phyloP scores from a whole-genome alignment of 441 rosid species.

The Erodium trifolium region DNA sequence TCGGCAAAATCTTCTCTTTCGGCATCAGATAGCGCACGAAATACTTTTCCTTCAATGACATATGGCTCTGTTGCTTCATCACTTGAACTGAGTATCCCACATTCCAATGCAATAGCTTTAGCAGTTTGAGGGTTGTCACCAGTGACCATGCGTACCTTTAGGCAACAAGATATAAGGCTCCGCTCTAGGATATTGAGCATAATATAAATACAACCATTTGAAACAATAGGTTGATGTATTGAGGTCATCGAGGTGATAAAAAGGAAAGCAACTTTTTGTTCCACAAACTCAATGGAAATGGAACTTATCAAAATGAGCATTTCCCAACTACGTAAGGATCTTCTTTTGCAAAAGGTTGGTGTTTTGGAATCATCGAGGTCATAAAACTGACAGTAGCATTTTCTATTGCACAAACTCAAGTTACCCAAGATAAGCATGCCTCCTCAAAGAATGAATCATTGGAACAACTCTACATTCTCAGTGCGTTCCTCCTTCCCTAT shows the following conservation, averaged over 20 bases:
- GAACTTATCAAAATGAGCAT: neutral
- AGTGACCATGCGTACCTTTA: conserved; percentile 93
- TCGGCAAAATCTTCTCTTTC: conserved; percentile 62
- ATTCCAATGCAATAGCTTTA: conserved; percentile 89
- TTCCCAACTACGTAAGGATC: neutral
- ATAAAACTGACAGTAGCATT: conserved; percentile 5
- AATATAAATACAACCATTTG: too few species aligned
- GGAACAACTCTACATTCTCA: neutral
- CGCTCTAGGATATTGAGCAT: neutral
- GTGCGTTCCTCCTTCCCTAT: neutral
- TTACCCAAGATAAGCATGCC: neutral
- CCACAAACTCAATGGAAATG: neutral
- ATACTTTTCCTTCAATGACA: conserved; percentile 76
- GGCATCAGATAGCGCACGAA: conserved; percentile 47
- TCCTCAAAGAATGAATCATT: neutral
- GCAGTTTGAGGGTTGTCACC: conserved; percentile 95
- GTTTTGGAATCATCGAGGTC: neutral
- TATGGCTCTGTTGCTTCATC: conserved; percentile 55
- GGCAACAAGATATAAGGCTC: neutral
- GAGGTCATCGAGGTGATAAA: neutral
- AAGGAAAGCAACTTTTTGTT: neutral
- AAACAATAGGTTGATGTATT: too few species aligned
- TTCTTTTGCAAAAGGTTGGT: too few species aligned
- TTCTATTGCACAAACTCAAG: neutral
- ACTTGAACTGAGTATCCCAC: conserved; percentile 64